Evolutionary conservation across 2,329 filamentous ascomycete species (phyloP), one percentile per base, ranked within the genome.

Genomic region (Fusarium sp.): DNA sequence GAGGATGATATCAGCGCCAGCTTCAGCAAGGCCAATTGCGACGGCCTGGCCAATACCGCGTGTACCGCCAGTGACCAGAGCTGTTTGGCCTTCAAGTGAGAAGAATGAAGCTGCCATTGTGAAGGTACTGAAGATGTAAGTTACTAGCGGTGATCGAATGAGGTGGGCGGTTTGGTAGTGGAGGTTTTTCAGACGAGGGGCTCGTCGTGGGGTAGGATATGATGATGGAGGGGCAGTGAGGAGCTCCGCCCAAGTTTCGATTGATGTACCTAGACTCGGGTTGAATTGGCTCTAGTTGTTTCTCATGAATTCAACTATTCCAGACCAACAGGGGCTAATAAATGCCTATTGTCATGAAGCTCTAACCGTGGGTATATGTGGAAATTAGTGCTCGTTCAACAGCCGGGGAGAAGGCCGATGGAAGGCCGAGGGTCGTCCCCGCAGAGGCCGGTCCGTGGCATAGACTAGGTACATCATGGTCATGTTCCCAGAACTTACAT

Each of bases 1-100:
- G 26, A 86, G 76, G 40, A 87, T 74, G 51, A 86, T 75, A 68
- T 87, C 83, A 48, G 84, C 84, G 28, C 85, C 85, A 50, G 84
- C 84, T 71, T 86, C 85, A 52, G 84, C 85, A 22, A 87, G 80
- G 15, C 79, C 85, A 57, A 87, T 73, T 32, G 84, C 85, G 12
- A 86, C 81, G 13, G 84, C 78, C 58, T 85, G 81, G 36, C 85
- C 85, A 54, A 87, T 87, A 64, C 85, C 85, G 10, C 85, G 78
- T 2, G 84, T 86, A 53, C 79, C 82, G 53, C 85, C 85, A 1
- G 85, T 87, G 59, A 87, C 69, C 56, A 87, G 77, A 54, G 84
- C 85, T 1, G 83, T 86, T 62, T 86, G 82, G 68, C 81, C 83
- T 55, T 82, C 72, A 32, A 87, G 79, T 3, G 83, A 85, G 73